Evolutionary conservation across 2,329 filamentous ascomycete species (phyloP), one percentile per base, ranked within the genome.

Genomic region (Penicillium sp.): DNA sequence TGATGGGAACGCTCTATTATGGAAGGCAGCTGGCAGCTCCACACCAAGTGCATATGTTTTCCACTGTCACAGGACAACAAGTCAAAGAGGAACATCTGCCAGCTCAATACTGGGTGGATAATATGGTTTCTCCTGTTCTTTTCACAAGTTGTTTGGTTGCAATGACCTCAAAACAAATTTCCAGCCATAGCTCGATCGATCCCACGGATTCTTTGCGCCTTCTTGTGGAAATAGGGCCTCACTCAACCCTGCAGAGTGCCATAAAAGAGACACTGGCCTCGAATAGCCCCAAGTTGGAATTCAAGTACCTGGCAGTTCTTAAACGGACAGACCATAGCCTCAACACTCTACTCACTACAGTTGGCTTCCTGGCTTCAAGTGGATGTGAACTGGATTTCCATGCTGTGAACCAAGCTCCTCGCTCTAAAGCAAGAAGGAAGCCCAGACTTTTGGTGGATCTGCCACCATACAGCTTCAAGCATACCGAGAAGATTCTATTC

Each of bases 161-260:
- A 26, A 61, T 64, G 61, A 43, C 49, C 1, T 49, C 54, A 5
- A 37, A 16, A 4, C 12, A 25, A 22, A 43, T 5, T 2, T 14
- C 10, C 1, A 33, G 33, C 2, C 8, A 10, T 40, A 10, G 25
- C 4, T 30, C 36, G 7, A 49, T 26, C 1, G 28, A 57, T 28
- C 19, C 19, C 1, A 8, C 57, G 6, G 50, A 48, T 30, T n/a
- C 38, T 17, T 44, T 51, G 8, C 62, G 67, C 31, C 48, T 66
- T 8, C 36, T 73, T 14, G 40, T 73, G 30, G 70, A 73, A 35
- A 62, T 73, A 19, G 70, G 70, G 0, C 70, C 70, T 25, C 70
- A 73, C 44, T 61, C 63, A 8, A 67, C 69, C 9, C 51, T 73
- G 12, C 61, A 63, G 30, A 65, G 67, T 9, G 67, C 68, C 1